phyloP scores from a whole-genome alignment of 2,329 filamentous ascomycete genomes.

The Exserohilum rostratum region DNA sequence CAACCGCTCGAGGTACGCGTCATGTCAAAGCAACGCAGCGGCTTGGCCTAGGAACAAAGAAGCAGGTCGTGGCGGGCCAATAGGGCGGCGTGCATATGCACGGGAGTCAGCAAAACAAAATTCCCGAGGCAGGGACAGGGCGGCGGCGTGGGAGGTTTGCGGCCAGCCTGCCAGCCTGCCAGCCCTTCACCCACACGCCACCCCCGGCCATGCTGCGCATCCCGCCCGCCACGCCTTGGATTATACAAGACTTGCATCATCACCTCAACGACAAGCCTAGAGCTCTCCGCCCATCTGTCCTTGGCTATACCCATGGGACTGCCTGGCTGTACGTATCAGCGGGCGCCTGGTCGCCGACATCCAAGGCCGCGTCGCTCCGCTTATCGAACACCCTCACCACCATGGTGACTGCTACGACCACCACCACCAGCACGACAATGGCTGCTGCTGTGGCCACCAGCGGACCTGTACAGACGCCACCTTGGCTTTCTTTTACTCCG shows the following conservation, averaged over 20 bases:
- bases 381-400: not conserved
- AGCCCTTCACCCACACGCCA: no score
- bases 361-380: no score
- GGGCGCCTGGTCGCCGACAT: no score
- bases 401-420: no score
- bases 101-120: not conserved
- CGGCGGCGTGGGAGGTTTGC: not conserved
- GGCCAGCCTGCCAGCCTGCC: not conserved
- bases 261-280: no score
- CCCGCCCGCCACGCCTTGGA: no score
- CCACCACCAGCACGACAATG: no score
- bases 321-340: no score
- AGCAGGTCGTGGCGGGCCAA: slow-evolving; percentile 11
- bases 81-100: slow-evolving; percentile 10
- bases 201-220: not conserved
- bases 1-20: slow-evolving; percentile 34
- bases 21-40: slow-evolving; percentile 24
- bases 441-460: not conserved
- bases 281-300: no score
- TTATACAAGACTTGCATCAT: no score
- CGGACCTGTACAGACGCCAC: not conserved
- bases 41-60: slow-evolving; percentile 23
- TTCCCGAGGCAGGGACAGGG: slow-evolving; percentile 2
- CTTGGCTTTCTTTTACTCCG: not conserved
- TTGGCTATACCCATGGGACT: no score